These are phyloP conservation scores for Phaeotremella fagi DNA, from an alignment of 768 basidiomycete genomes.

Conservation along the genomic window DNA sequence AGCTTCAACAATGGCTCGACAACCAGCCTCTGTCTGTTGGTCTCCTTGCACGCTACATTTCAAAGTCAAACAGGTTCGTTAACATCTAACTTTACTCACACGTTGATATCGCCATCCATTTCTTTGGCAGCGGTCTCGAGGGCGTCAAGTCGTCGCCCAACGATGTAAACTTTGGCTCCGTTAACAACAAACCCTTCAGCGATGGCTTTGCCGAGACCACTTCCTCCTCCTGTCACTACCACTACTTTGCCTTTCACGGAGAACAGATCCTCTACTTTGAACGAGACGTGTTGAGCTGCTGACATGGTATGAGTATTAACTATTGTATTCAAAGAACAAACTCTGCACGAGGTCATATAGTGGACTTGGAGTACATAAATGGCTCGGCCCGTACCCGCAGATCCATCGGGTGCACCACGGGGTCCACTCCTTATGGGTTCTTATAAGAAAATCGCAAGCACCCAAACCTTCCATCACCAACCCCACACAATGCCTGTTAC, in stretches of 20 bases:
- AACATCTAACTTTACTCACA: neutral
- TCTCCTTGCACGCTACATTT: slow-evolving; percentile 34
- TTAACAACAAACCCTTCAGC: slow-evolving; percentile 29
- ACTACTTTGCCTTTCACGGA: slow-evolving; percentile 22
- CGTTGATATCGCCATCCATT: slow-evolving; percentile 21
- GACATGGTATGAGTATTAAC: neutral
- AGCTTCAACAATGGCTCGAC: slow-evolving; percentile 21
- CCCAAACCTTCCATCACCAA: no score
- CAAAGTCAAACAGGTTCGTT: no score
- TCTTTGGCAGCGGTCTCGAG: slow-evolving; percentile 26
- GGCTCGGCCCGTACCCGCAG: no score
- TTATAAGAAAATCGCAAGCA: no score
- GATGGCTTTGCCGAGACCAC: slow-evolving; percentile 37
- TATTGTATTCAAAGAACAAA: no score
- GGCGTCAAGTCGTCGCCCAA: slow-evolving; percentile 31
- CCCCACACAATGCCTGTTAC: neutral
- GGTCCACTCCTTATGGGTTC: no score
- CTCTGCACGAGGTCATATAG: no score
- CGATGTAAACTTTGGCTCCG: slow-evolving; percentile 39
- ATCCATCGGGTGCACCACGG: no score
- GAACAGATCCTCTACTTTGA: slow-evolving; percentile 22
- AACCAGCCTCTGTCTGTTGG: slow-evolving; percentile 35
- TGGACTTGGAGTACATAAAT: no score
- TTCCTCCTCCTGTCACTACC: slow-evolving; percentile 36
- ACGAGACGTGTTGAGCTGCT: neutral